Evolutionary conservation across 176 grass and related monocot genomes (phyloP).

Genomic region (Saccharum officinarum): DNA sequence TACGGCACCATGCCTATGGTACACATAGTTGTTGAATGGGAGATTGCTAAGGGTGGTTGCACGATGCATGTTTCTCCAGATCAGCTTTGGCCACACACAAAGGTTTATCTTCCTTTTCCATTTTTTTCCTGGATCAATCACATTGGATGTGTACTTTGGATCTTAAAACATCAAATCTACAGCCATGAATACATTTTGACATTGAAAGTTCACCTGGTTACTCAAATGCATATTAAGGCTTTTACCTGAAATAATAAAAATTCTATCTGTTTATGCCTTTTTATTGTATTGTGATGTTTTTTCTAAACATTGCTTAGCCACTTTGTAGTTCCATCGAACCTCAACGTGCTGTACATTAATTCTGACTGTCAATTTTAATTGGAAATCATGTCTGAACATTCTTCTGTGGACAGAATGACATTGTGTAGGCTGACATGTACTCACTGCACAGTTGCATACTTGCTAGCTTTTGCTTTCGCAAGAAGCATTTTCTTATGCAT

Average conservation of each 20-base stretch:
- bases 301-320: not conserved
- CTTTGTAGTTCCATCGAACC: conserved; percentile 1
- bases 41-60: conserved; percentile 78
- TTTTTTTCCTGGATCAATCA: not conserved
- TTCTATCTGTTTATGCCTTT: not conserved
- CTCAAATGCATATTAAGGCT: conserved; percentile 6
- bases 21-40: conserved; percentile 99
- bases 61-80: conserved; percentile 99
- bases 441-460: not conserved
- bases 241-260: conserved; percentile 17
- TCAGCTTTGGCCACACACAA: conserved; percentile 99
- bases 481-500: conserved; percentile 1
- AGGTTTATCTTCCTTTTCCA: conserved; percentile 51
- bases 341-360: not conserved
- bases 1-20: conserved; percentile 94
- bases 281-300: not conserved
- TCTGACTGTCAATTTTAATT: not conserved
- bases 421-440: not conserved
- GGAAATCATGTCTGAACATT: conserved; percentile 3
- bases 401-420: not conserved
- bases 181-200: not conserved
- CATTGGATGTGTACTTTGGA: conserved; percentile 4
- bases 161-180: conserved; percentile 2
- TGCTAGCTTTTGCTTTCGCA: not conserved
- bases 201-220: not conserved